These are phyloP conservation scores for Candida parachauliodes DNA, from an alignment of 805 yeast species.

Conservation along the genomic window DNA sequence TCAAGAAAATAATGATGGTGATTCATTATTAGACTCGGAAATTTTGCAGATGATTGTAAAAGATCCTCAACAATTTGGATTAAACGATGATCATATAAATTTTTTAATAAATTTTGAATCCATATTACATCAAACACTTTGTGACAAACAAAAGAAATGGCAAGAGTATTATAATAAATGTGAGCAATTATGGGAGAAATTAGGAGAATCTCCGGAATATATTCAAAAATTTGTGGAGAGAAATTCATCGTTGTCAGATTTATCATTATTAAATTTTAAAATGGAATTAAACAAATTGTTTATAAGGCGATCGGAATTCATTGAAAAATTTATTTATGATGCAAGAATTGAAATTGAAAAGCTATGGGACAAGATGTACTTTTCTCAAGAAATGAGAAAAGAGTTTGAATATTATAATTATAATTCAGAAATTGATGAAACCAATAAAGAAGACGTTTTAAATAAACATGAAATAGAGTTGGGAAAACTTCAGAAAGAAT, in stretches of 20 bases:
- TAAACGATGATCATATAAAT: slow-evolving; percentile 30
- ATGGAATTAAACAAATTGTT: slow-evolving; percentile 56
- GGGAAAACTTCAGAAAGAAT: slow-evolving; percentile 45
- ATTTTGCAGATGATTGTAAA: slow-evolving; percentile 32
- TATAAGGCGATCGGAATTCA: slow-evolving; percentile 55
- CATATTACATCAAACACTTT: slow-evolving; percentile 29
- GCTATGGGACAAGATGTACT: slow-evolving; percentile 62
- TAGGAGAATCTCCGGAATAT: slow-evolving; percentile 45
- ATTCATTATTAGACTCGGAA: slow-evolving; percentile 34
- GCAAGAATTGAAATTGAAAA: slow-evolving; percentile 56
- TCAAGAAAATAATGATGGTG: slow-evolving; percentile 25
- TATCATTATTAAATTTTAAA: slow-evolving; percentile 48
- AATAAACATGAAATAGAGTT: slow-evolving; percentile 65
- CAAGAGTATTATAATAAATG: slow-evolving; percentile 40
- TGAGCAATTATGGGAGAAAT: slow-evolving; percentile 50
- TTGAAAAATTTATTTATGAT: slow-evolving; percentile 65
- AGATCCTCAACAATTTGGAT: slow-evolving; percentile 39
- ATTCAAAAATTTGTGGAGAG: slow-evolving; percentile 40
- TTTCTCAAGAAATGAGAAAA: slow-evolving; percentile 47
- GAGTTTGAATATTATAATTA: slow-evolving; percentile 42
- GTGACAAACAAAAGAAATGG: slow-evolving; percentile 33
- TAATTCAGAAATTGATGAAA: slow-evolving; percentile 30
- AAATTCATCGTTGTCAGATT: slow-evolving; percentile 46
- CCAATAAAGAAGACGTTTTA: slow-evolving; percentile 57
- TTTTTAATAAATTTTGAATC: slow-evolving; percentile 29